Evolutionary conservation across 805 yeast genomes (phyloP).

Genomic region (Isabelozyma rhagii): DNA sequence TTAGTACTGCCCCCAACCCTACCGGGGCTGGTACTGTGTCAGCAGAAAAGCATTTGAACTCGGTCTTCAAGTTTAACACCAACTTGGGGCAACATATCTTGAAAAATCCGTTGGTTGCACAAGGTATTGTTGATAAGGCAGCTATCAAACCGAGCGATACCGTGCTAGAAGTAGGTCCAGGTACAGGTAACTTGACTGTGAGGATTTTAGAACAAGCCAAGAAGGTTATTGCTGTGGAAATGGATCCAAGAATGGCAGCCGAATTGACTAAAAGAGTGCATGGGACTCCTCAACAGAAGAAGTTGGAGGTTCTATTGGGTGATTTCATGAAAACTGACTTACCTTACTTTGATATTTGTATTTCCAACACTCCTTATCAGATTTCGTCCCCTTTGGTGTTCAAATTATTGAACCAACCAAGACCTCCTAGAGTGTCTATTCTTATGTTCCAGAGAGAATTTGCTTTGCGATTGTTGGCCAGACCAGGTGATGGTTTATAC

Average conservation of each 20-base stretch:
- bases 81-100: slow-evolving; percentile 95
- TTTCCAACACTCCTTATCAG: slow-evolving; percentile 96
- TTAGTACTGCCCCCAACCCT: slow-evolving; percentile 43
- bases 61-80: slow-evolving; percentile 95
- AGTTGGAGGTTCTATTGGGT: slow-evolving; percentile 86
- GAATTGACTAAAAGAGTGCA: slow-evolving; percentile 96
- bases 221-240: slow-evolving; percentile 93
- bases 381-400: slow-evolving; percentile 96
- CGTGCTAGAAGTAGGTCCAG: slow-evolving; percentile 97
- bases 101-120: slow-evolving; percentile 95
- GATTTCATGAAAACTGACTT: slow-evolving; percentile 95
- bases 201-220: slow-evolving; percentile 88
- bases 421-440: slow-evolving; percentile 91
- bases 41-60: slow-evolving; percentile 66
- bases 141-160: slow-evolving; percentile 87
- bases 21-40: slow-evolving; percentile 54
- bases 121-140: slow-evolving; percentile 97
- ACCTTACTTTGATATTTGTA: slow-evolving; percentile 93
- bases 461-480: slow-evolving; percentile 86
- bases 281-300: slow-evolving; percentile 91
- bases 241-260: slow-evolving; percentile 99
- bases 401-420: slow-evolving; percentile 83
- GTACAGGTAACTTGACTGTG: slow-evolving; percentile 97
- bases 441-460: slow-evolving; percentile 98
- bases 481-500: slow-evolving; percentile 94